Percentiles rank a stretch among this genome's conserved stretches.
phyloP scores from a whole-genome alignment of 495 filamentous ascomycete genomes.

The Parmelia sp. region DNA sequence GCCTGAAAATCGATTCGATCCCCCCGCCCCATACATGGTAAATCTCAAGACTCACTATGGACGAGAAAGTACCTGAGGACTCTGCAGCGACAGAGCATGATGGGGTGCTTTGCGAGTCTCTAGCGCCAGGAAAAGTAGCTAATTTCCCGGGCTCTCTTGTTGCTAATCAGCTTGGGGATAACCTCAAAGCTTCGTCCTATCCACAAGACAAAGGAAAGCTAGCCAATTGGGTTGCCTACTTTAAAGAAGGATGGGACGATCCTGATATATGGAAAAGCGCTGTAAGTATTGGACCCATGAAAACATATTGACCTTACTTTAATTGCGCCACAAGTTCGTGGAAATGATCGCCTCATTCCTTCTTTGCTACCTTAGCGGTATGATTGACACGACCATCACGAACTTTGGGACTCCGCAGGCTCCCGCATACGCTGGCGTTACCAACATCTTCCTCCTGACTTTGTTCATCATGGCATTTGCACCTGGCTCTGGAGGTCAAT shows the following conservation, averaged over 20 bases:
- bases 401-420: constrained; percentile 29
- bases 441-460: constrained; percentile 41
- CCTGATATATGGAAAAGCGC: constrained; percentile 19
- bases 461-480: constrained; percentile 48
- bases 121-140: constrained; percentile 1
- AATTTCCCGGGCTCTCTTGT: constrained; percentile 13
- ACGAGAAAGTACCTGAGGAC: not conserved
- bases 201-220: constrained; percentile 6
- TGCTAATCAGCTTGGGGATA: constrained; percentile 6
- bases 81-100: not conserved
- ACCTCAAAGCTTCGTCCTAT: not conserved
- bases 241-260: constrained; percentile 13
- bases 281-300: not conserved
- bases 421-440: constrained; percentile 37
- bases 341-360: constrained; percentile 12
- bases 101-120: not conserved
- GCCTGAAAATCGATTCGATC: not conserved
- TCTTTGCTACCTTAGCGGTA: constrained; percentile 15
- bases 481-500: constrained; percentile 40
- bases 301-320: not conserved
- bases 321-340: constrained; percentile 10
- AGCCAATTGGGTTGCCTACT: constrained; percentile 10
- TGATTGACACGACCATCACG: constrained; percentile 18
- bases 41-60: not conserved
- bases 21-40: not conserved